These are phyloP conservation scores for Alectoria sarmentosa DNA, from an alignment of 495 filamentous ascomycete genomes.

Conservation along the genomic window DNA sequence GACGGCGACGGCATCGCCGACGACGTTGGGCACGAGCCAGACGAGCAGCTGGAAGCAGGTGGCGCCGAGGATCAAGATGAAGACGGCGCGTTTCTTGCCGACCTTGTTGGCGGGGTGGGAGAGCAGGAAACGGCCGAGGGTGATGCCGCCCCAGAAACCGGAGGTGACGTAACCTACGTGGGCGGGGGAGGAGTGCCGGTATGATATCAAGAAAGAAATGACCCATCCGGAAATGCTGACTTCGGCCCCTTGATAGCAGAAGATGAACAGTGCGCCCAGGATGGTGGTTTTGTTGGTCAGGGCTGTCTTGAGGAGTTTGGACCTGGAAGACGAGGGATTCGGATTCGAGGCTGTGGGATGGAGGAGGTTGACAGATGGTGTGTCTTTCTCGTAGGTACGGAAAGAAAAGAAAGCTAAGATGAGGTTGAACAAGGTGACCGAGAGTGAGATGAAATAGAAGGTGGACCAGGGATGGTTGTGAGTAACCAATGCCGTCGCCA, in stretches of 20 bases:
- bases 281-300: constrained; percentile 56
- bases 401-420: constrained; percentile 23
- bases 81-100: constrained; percentile 63
- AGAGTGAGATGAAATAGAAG: constrained; percentile 53
- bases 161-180: constrained; percentile 73
- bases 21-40: constrained; percentile 66
- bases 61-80: constrained; percentile 50
- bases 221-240: constrained; percentile 77
- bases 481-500: constrained; percentile 59
- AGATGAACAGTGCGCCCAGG: constrained; percentile 68
- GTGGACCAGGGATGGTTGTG: constrained; percentile 47
- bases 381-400: constrained; percentile 38
- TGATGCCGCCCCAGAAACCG: constrained; percentile 77
- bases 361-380: constrained; percentile 28
- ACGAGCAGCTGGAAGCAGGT: constrained; percentile 62
- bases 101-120: constrained; percentile 53
- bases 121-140: constrained; percentile 60
- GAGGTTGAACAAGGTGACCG: constrained; percentile 22
- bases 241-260: constrained; percentile 75
- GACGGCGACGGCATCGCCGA: constrained; percentile 64
- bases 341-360: constrained; percentile 35
- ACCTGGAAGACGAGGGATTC: constrained; percentile 13
- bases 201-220: constrained; percentile 67
- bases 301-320: constrained; percentile 36
- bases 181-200: constrained; percentile 57